Base-by-base conservation (phyloP, 164 flowering plant species). In the Brasenia schreberi region DNA sequence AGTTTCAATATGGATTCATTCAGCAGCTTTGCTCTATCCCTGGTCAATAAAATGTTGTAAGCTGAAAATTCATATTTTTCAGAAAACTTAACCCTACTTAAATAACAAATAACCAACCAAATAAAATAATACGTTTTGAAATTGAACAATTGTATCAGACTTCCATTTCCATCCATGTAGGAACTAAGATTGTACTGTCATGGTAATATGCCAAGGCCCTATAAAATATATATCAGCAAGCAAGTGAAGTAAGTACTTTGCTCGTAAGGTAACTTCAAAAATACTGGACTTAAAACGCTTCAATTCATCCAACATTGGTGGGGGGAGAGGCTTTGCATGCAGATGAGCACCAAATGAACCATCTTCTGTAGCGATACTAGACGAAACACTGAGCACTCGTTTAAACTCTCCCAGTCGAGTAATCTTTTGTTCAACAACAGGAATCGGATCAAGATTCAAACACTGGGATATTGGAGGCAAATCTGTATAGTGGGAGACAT, bases 1-100 rank as follows among this genome's bases (percentile, higher is more conserved):
- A 89, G 72, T 64, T 77, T 80, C 43, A 79, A 78, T 56, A 85
- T 71, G 4, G 80, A 76, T 39, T 89, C 86, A 63, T 12, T 75
- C 72, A 81, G 84, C n/a, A 68, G 69, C 79, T 81, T 88, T 68
- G 64, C 42, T 3, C 89, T 85, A 12, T 84, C 89, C 80, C 98
- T 92, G 87, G 63, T 42, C 2, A 71, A 66, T 61, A 7, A 61
- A 61, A 18, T 61, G 7, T n/a, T 18, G 12, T 11, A 18, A 61
- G 63, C 18, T 61, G 18, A 9, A 16, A 61, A 61, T 61, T 9
- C 3, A 7, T n/a, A n/a, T 61, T 23, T 61, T n/a, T 19, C 56
- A 67, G 18, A 70, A 5, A 67, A 18, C n/a, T 18, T 5, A 23
- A 39, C 39, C 39, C 62, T 45, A 42, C 39, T 17, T 4, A 62